A percentile compares a stretch with the other conserved stretches of the same genome.
phyloP scores from a whole-genome alignment of 2,329 filamentous ascomycete genomes.

The Metarhizium brunneum region DNA sequence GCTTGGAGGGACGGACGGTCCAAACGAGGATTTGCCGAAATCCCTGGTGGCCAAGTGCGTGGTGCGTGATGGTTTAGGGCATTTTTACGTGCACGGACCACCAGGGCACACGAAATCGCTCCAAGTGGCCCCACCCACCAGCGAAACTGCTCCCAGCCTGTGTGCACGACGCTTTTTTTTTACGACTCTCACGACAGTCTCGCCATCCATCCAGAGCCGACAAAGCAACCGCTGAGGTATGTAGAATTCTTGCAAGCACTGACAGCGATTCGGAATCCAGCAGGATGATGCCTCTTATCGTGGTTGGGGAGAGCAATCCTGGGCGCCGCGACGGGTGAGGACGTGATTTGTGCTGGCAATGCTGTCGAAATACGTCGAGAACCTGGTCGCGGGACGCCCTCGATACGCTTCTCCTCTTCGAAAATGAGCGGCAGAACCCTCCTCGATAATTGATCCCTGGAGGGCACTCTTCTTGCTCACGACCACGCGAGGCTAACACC shows the following conservation, averaged over 20 bases:
- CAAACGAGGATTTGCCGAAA: slow-evolving; percentile 28
- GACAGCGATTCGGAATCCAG: slow-evolving; percentile 22
- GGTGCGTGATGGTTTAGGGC: slow-evolving; percentile 28
- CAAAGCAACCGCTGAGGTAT: slow-evolving; percentile 29
- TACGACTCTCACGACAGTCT: slow-evolving; percentile 2
- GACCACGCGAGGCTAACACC: slow-evolving; percentile 54
- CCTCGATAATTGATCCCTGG: slow-evolving; percentile 32
- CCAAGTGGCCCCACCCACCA: slow-evolving; percentile 7
- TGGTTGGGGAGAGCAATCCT: slow-evolving; percentile 56
- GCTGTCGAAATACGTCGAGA: not conserved
- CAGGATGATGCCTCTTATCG: slow-evolving; percentile 36
- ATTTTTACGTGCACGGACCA: slow-evolving; percentile 34
- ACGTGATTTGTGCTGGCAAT: not conserved
- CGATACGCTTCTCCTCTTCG: slow-evolving; percentile 57
- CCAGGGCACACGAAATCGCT: slow-evolving; percentile 25
- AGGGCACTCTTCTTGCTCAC: slow-evolving; percentile 64
- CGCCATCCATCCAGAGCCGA: not conserved
- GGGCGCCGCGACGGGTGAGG: slow-evolving; percentile 19
- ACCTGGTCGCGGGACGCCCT: slow-evolving; percentile 10
- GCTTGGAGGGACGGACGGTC: slow-evolving; percentile 18
- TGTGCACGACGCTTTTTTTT: slow-evolving; percentile 8
- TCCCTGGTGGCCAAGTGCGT: slow-evolving; percentile 16
- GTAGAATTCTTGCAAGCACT: slow-evolving; percentile 20
- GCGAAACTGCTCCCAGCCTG: slow-evolving; percentile 1
- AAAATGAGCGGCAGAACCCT: slow-evolving; percentile 65